phyloP scores from a whole-genome alignment of 768 basidiomycete species.

The Vararia minispora region DNA sequence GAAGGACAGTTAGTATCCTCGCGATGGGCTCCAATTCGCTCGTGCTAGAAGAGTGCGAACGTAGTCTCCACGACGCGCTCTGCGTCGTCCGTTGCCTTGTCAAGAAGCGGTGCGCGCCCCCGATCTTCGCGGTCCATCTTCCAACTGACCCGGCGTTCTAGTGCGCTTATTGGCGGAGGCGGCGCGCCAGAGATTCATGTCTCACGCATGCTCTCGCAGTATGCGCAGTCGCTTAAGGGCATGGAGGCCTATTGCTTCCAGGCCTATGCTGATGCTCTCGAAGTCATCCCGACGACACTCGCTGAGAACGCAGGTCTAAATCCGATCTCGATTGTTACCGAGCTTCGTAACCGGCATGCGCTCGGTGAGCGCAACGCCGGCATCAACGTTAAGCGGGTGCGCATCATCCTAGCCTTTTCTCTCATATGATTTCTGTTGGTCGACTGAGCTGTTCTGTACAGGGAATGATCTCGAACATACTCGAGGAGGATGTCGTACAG shows the following conservation, averaged over 20 bases:
- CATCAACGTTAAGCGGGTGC: constrained; percentile 94
- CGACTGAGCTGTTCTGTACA: constrained; percentile 19
- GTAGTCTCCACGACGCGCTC: constrained; percentile 96
- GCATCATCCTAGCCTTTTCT: constrained; percentile 13
- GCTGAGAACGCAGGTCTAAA: constrained; percentile 98
- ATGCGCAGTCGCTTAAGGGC: constrained; percentile 87
- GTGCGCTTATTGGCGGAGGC: constrained; percentile 91
- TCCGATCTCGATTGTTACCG: constrained; percentile 96
- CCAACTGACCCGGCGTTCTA: constrained; percentile 15
- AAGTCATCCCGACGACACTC: constrained; percentile 94
- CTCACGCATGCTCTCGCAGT: constrained; percentile 81
- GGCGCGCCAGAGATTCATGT: constrained; percentile 98
- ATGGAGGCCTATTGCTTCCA: constrained; percentile 99
- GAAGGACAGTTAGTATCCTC: constrained; percentile 90
- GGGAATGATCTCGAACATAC: constrained; percentile 95
- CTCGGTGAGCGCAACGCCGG: constrained; percentile 91
- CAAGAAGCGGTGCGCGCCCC: constrained; percentile 74
- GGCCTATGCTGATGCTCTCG: constrained; percentile 94
- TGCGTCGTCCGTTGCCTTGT: constrained; percentile 98
- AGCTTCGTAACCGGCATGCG: constrained; percentile 93
- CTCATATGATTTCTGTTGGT: not conserved
- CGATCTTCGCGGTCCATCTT: not conserved
- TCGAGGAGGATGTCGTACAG: constrained; percentile 96
- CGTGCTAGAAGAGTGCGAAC: constrained; percentile 94
- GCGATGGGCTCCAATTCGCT: constrained; percentile 90